Base-by-base conservation (phyloP, 2,329 filamentous ascomycete species). In the Aspergillus sp. region DNA sequence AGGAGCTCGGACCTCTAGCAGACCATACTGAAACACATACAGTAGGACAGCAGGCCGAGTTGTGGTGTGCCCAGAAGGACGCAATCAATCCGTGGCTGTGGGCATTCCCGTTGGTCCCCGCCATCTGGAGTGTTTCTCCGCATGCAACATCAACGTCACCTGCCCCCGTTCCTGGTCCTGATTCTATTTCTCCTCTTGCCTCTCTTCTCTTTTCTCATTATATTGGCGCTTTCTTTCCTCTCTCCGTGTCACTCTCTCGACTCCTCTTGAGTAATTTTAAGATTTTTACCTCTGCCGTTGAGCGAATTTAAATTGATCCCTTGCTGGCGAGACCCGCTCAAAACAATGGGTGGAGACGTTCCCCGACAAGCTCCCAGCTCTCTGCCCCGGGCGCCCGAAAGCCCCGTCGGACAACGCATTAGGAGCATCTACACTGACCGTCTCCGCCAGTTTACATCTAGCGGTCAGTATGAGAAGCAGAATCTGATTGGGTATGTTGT, bases 391-490 rank as follows among this genome's bases (percentile, higher is more conserved):
- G 76, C 84, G 53, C 80, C 81, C 41, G 71, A 79, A 59, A 76
- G 79, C 60, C 85, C 85, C 22, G 84, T 87, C 62, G 92, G 92
- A 66, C 91, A 95, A 79, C 87, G 90, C 75, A 97, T 97, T 76
- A 84, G 89, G 69, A 87, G 86, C 74, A 92, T 97, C 77, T 96
- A 97, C 80, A 90, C 88, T 72, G 89, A 92, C 69, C 89, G 94
- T 57, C 89, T 98, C 73, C 83, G 85, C 64, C 89, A 91, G 71
- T 97, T 97, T 79, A 93, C 91, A 63, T 86, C 86, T 63, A 82
- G 81, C 52, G 93, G 93, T 54, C 91, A 96, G 78, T 96, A 93
- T 80, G 84, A 89, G 64, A 84, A 85, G 61, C 84, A 91, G 68
- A 93, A 93, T 71, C 83, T 96, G 51, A 81, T 89, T 61, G 86